These are phyloP conservation scores for Aspergillus pseudoglaucus DNA, from an alignment of 2,329 filamentous ascomycete species.

Conservation along the genomic window DNA sequence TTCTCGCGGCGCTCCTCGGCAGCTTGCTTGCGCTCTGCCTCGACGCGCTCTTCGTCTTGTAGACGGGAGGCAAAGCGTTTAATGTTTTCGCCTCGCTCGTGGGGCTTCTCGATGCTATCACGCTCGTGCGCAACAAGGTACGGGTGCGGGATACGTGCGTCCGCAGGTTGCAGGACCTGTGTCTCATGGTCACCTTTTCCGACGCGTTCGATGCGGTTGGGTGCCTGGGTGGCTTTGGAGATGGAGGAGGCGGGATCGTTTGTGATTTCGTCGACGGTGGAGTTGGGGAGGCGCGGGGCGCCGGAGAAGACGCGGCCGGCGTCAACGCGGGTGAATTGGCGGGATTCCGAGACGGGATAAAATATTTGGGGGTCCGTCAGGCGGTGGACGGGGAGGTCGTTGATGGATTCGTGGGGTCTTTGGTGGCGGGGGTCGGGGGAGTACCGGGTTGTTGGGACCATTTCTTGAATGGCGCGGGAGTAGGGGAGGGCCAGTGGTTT, in stretches of 20 bases:
- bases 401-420: slow-evolving; percentile 55
- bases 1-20: slow-evolving; percentile 40
- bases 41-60: slow-evolving; percentile 32
- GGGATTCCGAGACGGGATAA: slow-evolving; percentile 58
- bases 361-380: slow-evolving; percentile 52
- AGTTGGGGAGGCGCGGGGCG: slow-evolving; percentile 32
- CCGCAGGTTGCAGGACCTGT: slow-evolving; percentile 53
- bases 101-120: slow-evolving; percentile 33
- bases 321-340: slow-evolving; percentile 59
- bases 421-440: slow-evolving; percentile 23
- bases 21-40: slow-evolving; percentile 32
- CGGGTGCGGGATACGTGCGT: slow-evolving; percentile 58
- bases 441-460: slow-evolving; percentile 67
- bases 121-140: slow-evolving; percentile 49
- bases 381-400: slow-evolving; percentile 56
- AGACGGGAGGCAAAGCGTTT: slow-evolving; percentile 41
- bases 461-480: slow-evolving; percentile 64
- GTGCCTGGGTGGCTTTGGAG: slow-evolving; percentile 22
- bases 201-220: slow-evolving; percentile 33
- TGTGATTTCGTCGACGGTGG: slow-evolving; percentile 14
- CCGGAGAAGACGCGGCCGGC: slow-evolving; percentile 55
- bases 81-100: slow-evolving; percentile 26
- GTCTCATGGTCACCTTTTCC: slow-evolving; percentile 39
- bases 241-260: slow-evolving; percentile 30
- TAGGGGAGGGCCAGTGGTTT: slow-evolving; percentile 73